phyloP scores from a whole-genome alignment of 441 rosid species.

The Brassica hybrid region DNA sequence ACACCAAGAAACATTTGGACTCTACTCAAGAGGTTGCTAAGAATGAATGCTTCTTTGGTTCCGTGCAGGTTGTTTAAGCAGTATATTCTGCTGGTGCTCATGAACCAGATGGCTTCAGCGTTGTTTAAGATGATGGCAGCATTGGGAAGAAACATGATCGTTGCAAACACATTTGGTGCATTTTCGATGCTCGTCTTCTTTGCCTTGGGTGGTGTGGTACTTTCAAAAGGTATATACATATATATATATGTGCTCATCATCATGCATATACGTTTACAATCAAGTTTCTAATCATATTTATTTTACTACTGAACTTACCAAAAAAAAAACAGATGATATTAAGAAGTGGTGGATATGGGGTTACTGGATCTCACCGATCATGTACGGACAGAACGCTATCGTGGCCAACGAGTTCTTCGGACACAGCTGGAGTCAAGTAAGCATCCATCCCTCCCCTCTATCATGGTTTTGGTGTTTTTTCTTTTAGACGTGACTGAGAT shows the following conservation, averaged over 20 bases:
- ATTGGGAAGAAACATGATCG: slow-evolving; percentile 65
- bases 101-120: slow-evolving; percentile 75
- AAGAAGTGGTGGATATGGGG: slow-evolving; percentile 92
- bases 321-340: slow-evolving; percentile 48
- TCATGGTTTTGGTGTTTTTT: not conserved
- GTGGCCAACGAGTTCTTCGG: slow-evolving; percentile 82
- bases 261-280: not conserved
- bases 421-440: slow-evolving; percentile 71
- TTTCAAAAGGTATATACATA: slow-evolving; percentile 58
- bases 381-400: slow-evolving; percentile 84
- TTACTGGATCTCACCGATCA: slow-evolving; percentile 79
- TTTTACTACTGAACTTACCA: not conserved
- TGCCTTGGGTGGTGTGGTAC: slow-evolving; percentile 70
- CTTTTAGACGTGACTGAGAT: slow-evolving; percentile 24
- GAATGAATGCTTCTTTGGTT: slow-evolving; percentile 12
- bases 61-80: slow-evolving; percentile 72
- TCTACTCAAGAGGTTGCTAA: slow-evolving; percentile 10
- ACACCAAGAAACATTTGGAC: not conserved
- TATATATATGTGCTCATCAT: not conserved
- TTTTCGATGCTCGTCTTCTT: slow-evolving; percentile 57
- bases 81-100: slow-evolving; percentile 55
- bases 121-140: slow-evolving; percentile 70
- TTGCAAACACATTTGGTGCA: slow-evolving; percentile 76
- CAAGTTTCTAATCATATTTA: not conserved
- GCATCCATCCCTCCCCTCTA: not conserved